A percentile compares a stretch with the other conserved stretches of the same genome.
Evolutionary conservation across 192 early-diverging fungal species (phyloP).

Genomic region (Chytriomyces confervae): DNA sequence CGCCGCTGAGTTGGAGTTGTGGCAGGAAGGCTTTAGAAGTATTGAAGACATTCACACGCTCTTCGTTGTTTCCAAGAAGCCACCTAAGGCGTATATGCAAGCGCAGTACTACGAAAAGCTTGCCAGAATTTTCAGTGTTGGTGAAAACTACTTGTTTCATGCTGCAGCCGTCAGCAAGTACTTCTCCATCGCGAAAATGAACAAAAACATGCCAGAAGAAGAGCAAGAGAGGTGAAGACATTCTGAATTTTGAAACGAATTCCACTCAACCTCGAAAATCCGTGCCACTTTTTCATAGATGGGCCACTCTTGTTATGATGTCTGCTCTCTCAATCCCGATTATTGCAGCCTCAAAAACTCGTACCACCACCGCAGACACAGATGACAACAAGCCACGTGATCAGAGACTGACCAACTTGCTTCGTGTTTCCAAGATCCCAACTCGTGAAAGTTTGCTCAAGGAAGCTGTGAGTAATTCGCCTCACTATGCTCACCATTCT

Average conservation of each 20-base stretch:
- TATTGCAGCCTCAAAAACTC: conserved; percentile 82
- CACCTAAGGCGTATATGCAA: conserved; percentile 93
- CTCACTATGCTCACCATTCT: not conserved
- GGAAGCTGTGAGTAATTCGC: conserved; percentile 65
- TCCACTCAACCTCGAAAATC: not conserved
- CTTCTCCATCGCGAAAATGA: conserved; percentile 69
- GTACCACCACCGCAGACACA: conserved; percentile 70
- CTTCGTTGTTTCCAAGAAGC: conserved; percentile 80
- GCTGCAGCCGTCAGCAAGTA: conserved; percentile 95
- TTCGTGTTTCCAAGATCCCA: conserved; percentile 83
- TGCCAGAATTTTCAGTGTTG: conserved; percentile 94
- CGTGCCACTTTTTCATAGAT: conserved; percentile 43
- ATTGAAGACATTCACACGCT: conserved; percentile 98
- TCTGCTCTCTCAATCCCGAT: conserved; percentile 97
- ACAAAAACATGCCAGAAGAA: conserved; percentile 82
- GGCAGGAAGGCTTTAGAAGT: conserved; percentile 98
- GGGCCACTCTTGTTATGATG: conserved; percentile 91
- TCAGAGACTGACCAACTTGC: conserved; percentile 80
- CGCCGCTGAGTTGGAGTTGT: conserved; percentile 95
- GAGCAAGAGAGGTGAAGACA: conserved; percentile 68
- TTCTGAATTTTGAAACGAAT: not conserved
- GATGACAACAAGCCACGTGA: conserved; percentile 78
- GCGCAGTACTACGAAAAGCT: conserved; percentile 99
- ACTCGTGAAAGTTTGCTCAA: conserved; percentile 88
- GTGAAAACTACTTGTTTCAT: conserved; percentile 97